These are phyloP conservation scores for Penicillium sp. DNA, from an alignment of 2,329 filamentous ascomycete genomes.

Conservation along the genomic window DNA sequence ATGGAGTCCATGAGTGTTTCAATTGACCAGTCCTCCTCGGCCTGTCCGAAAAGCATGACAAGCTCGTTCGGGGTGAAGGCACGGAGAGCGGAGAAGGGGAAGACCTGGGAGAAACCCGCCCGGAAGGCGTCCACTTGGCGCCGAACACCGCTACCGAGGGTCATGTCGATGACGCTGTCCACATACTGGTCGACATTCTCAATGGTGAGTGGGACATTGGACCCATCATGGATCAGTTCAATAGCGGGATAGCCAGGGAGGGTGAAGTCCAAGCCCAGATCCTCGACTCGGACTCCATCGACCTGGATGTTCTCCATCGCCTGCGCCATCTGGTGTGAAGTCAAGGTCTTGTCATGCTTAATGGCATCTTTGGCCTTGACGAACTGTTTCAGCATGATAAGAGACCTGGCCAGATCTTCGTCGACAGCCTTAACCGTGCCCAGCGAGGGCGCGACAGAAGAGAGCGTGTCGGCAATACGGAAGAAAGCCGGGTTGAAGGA, in stretches of 20 bases:
- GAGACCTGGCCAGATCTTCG: constrained; percentile 77
- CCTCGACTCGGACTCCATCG: constrained; percentile 77
- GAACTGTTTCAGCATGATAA: constrained; percentile 86
- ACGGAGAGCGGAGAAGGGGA: constrained; percentile 87
- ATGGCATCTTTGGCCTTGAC: constrained; percentile 79
- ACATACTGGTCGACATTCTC: constrained; percentile 90
- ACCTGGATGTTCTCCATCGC: constrained; percentile 71
- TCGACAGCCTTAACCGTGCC: constrained; percentile 90
- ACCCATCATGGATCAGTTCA: constrained; percentile 75
- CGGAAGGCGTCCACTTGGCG: constrained; percentile 90
- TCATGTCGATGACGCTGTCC: constrained; percentile 87
- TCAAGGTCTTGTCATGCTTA: constrained; percentile 68
- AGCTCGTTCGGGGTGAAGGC: constrained; percentile 95
- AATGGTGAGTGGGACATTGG: constrained; percentile 75
- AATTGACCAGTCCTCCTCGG: constrained; percentile 95
- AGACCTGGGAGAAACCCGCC: constrained; percentile 89
- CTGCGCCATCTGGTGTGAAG: constrained; percentile 68
- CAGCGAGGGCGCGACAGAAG: constrained; percentile 75
- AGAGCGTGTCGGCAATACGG: constrained; percentile 75
- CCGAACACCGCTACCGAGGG: constrained; percentile 82
- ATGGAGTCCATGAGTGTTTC: constrained; percentile 98
- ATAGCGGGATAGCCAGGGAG: constrained; percentile 87
- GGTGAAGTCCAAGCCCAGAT: constrained; percentile 91
- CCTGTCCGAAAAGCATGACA: constrained; percentile 88
- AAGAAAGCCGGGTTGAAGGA: constrained; percentile 98